Base-by-base conservation (phyloP, 2,329 filamentous ascomycete genomes). In the Intubia oerlemansii region DNA sequence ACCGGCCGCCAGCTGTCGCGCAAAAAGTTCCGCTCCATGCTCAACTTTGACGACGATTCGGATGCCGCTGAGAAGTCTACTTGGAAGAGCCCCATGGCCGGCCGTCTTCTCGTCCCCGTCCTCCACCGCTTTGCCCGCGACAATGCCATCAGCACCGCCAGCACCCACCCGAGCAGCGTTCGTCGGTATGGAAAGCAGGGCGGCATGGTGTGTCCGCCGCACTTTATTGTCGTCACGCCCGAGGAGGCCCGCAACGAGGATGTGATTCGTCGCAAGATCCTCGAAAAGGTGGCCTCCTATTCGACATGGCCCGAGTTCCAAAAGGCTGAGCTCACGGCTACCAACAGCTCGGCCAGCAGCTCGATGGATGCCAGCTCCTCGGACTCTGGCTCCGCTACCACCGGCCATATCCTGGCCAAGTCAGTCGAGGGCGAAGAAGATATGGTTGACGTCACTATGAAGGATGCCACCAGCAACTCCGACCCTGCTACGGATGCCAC, bases 361-460 rank as follows among this genome's bases (percentile, higher is more conserved):
- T 12, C 17, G 18, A 12, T 80, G 13, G 55, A 76, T 9, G 67
- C 72, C 32, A 72, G 57, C 11, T 58, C 56, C 13, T 71, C 66
- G 1, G 64, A 70, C 36, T 66, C 63, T 4, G 67, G 77, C 36
- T 74, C 69, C 4, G 70, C 70, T 4, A 66, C 63, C 8, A 76
- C 77, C 38, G 59, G 65, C 14, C 76, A 75, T 43, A 61, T 92
- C 26, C 66, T 74, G 33, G 74, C 80, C 25, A 64, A 68, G 17
- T 92, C 84, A 4, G 65, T 91, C 2, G 74, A 84, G 45, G 78
- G 81, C 8, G 85, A 93, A 46, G 84, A 93, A 35, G 80, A 80
- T 35, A 68, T 93, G 42, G 78, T 95, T 5, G 79, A 93, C 44
- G 72, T 98, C 11, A 78, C 77, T 1, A 84, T 93, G 73, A 71